Base-by-base conservation (phyloP, 306 rosid genomes). In the Carpinus viminea region DNA sequence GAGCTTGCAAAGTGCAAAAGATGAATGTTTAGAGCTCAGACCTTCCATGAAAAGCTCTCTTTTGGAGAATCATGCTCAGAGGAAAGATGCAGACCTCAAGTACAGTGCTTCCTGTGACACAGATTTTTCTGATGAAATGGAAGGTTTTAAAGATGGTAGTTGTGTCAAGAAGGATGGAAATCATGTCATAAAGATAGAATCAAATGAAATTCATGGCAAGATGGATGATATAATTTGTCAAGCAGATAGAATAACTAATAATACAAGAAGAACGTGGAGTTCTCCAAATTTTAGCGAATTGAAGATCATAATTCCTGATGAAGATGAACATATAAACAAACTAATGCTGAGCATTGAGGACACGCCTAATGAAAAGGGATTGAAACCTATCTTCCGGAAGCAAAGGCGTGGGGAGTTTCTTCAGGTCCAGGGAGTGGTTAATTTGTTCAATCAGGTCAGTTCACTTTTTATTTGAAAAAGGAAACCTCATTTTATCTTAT, bases 321-420 rank as follows among this genome's bases (percentile, higher is more conserved):
- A 92, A 70, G 87, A 83, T 75, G 93, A 85, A 70, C 82, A 77
- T 81, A 80, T 78, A 80, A 83, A 80, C 83, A 74, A 80, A 54
- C 60, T 45, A 59, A 51, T 55, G 69, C 70, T 72, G 38, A 41
- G 76, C 12, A 61, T 82, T 68, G 91, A 91, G 76, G 86, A 84
- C 78, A 86, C 95, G 28, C 97, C 98, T 43, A 95, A 95, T 90
- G 98, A 85, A 72, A 91, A 85, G 81, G 96, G 96, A 18, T 86
- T 83, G 78, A 92, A 82, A 86, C 81, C 87, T 60, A 71, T 81
- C 80, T 86, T 88, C 64, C 87, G 97, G 98, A 92, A 84, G 84
- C 93, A 86, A 86, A 86, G 77, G 64, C 83, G 62, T 31, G 88
- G 85, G 74, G 95, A 88, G 75, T 81, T 89, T 89, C 88, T 87